These are phyloP conservation scores for Melanogaster broomeanus DNA, from an alignment of 768 basidiomycete species.

Conservation along the genomic window DNA sequence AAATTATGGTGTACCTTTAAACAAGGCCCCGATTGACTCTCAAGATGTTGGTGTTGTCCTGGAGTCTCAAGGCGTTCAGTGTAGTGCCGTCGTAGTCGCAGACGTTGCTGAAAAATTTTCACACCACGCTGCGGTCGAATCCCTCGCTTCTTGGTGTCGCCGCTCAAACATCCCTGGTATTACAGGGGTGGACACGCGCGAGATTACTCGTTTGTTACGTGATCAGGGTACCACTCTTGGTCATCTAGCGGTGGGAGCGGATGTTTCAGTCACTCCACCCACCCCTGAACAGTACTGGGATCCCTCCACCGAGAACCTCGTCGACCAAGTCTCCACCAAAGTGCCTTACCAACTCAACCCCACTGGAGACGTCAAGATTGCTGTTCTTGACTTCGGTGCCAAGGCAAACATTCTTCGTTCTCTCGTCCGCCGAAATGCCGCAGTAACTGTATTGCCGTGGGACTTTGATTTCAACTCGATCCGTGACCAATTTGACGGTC, in stretches of 20 bases:
- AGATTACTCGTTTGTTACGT: conserved; percentile 89
- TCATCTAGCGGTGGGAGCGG: conserved; percentile 80
- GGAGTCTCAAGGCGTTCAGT: conserved; percentile 89
- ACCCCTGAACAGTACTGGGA: conserved; percentile 83
- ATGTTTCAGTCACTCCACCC: conserved; percentile 62
- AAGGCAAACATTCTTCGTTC: conserved; percentile 97
- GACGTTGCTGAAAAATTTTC: conserved; percentile 96
- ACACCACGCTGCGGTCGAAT: conserved; percentile 93
- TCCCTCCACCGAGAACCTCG: conserved; percentile 88
- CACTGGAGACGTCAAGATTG: conserved; percentile 85
- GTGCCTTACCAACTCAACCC: conserved; percentile 85
- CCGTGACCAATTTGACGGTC: conserved; percentile 88
- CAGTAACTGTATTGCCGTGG: conserved; percentile 97
- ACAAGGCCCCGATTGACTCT: conserved; percentile 68
- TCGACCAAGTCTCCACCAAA: conserved; percentile 90
- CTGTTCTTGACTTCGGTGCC: conserved; percentile 94
- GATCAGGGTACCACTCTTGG: conserved; percentile 98
- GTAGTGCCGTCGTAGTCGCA: conserved; percentile 88
- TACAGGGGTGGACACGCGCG: conserved; percentile 96
- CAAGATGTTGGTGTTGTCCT: conserved; percentile 85
- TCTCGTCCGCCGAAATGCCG: conserved; percentile 86
- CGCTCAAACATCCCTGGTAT: conserved; percentile 90
- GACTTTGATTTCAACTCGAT: conserved; percentile 94
- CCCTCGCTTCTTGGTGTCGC: conserved; percentile 89
- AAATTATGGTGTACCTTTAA: conserved; percentile 94